Evolutionary conservation across 768 basidiomycete species (phyloP), one percentile per base, ranked within the genome.

Genomic region (Lentinula sp.): DNA sequence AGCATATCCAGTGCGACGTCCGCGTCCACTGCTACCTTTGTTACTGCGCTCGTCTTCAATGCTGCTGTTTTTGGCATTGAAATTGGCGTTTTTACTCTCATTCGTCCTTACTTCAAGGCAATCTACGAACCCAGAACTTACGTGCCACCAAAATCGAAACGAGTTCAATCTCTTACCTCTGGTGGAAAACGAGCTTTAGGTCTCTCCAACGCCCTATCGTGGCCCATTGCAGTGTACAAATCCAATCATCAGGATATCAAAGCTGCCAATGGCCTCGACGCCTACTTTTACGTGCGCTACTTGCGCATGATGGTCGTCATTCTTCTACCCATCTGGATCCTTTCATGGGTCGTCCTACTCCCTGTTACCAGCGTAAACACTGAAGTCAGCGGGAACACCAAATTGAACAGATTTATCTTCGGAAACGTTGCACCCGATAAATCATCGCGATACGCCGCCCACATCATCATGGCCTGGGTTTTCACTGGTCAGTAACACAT

Each of bases 241-340:
- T 79, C 87, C 2, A 82, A 93, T 68, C 84, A 86, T 67, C 73
- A 74, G 32, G 79, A 78, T 23, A 84, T 92, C 61, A 80, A 85
- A 62, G 75, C 76, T 46, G 79, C 82, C 46, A 95, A 94, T 63
- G 93, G 93, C 31, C 77, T 90, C 61, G 96, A 98, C 70, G 91
- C 94, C 15, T 99, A 96, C 75, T 88, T 95, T 69, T 99, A 91
- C 66, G 87, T 97, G 49, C 89, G 93, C 57, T 98, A 91, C 72
- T 78, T 92, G 32, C 84, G 88, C 53, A 86, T 98, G 80, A 89
- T 97, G 84, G 70, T 85, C 54, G 83, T 86, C 65, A 75, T 95
- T 28, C 80, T 98, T 70, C 66, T 95, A 5, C 95, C 97, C 23
- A 92, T 97, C 68, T 99, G 93, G 95, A 63, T 93, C 53, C 32